A percentile compares a stretch with the other conserved stretches of the same genome.
phyloP scores from a whole-genome alignment of 768 basidiomycete species.

The Russula foetens region DNA sequence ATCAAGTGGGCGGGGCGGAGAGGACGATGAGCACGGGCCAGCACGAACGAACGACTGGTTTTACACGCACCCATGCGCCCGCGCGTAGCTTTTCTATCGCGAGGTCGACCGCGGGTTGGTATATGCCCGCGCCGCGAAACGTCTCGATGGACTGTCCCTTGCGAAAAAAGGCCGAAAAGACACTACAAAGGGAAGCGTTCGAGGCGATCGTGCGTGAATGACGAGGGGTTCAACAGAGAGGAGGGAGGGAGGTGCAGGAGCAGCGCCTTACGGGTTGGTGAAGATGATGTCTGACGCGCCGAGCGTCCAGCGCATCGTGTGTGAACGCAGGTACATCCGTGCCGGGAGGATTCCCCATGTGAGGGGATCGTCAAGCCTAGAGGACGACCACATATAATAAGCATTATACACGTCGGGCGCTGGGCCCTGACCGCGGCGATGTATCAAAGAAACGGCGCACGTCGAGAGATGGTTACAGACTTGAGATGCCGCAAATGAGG shows the following conservation, averaged over 20 bases:
- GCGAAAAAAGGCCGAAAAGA: constrained; percentile 79
- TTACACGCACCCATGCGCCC: constrained; percentile 84
- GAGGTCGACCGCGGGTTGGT: constrained; percentile 78
- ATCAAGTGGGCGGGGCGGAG: too few relatives aligned
- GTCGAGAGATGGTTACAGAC: constrained; percentile 95
- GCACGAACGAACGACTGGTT: too few relatives aligned
- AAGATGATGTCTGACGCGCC: constrained; percentile 94
- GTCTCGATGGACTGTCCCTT: constrained; percentile 90
- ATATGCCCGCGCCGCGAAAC: constrained; percentile 81
- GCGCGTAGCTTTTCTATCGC: constrained; percentile 73
- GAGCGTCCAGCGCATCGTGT: constrained; percentile 76
- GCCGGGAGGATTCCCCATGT: constrained; percentile 82
- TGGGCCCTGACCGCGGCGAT: background rate
- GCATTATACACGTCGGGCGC: too few relatives aligned
- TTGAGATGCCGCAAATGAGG: constrained; percentile 24
- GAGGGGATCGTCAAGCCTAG: constrained; percentile 74
- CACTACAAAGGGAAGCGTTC: too few relatives aligned
- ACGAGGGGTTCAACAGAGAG: too few relatives aligned
- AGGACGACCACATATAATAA: too few relatives aligned
- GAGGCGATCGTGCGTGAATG: too few relatives aligned
- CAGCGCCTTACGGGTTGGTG: constrained; percentile 73
- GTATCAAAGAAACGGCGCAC: constrained; percentile 33
- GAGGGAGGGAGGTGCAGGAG: too few relatives aligned
- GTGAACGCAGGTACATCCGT: constrained; percentile 47
- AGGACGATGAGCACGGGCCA: too few relatives aligned